Conservation (phyloP, 2,329 filamentous ascomycete species). For the Alternaria hordeiaustralica region DNA sequence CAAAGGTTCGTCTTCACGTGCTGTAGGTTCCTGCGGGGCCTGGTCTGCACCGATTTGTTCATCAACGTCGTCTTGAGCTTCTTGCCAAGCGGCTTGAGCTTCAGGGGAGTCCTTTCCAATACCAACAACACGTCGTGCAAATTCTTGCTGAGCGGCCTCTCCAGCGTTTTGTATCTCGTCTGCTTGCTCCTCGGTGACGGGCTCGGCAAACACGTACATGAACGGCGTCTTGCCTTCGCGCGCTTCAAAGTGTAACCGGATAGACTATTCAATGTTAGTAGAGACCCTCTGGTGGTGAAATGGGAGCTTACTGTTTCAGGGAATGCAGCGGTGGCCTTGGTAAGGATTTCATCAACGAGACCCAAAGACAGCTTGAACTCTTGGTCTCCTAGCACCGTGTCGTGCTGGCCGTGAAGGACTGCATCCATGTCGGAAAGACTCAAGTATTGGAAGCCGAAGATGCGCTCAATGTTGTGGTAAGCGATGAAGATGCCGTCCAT, state of each 20-base stretch:
- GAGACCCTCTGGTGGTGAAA: neutral
- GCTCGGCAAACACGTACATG: conserved; percentile 91
- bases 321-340: conserved; percentile 76
- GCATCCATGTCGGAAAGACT: conserved; percentile 84
- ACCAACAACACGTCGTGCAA: conserved; percentile 68
- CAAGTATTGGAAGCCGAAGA: conserved; percentile 98
- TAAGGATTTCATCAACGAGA: conserved; percentile 78
- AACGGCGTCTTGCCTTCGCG: conserved; percentile 65
- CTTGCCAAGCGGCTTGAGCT: conserved; percentile 41
- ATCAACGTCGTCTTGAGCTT: conserved; percentile 41
- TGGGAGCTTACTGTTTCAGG: conserved; percentile 63
- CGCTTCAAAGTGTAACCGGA: conserved; percentile 85
- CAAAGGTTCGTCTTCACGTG: neutral
- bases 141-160: conserved; percentile 69
- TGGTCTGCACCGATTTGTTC: conserved; percentile 40
- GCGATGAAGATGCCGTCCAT: conserved; percentile 99
- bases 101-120: conserved; percentile 35
- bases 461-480: conserved; percentile 91
- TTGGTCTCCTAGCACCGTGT: conserved; percentile 73
- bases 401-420: conserved; percentile 79
- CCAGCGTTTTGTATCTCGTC: conserved; percentile 73
- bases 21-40: conserved; percentile 15
- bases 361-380: conserved; percentile 85
- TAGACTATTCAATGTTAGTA: conserved; percentile 55
- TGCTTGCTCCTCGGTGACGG: conserved; percentile 76